Conservation (phyloP, 306 rosid species). For the Oemleria cerasiformis region DNA sequence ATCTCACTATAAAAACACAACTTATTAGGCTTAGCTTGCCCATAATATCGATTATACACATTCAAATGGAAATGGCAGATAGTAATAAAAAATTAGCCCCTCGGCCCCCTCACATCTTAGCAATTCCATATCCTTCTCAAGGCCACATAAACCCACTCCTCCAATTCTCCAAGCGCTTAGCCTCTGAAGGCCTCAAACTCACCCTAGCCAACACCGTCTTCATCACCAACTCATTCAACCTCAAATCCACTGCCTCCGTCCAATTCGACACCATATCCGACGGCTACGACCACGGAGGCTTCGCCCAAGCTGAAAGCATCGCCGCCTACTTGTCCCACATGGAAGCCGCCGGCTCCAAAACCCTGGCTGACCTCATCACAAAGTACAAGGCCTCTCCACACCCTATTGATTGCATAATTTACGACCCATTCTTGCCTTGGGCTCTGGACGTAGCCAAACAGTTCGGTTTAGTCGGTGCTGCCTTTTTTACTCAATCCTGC, state of each 20-base stretch:
- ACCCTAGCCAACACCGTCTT: constrained; percentile 52
- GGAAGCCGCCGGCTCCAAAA: constrained; percentile 37
- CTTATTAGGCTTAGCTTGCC: no score
- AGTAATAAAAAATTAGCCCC: no score
- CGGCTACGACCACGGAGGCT: constrained; percentile 63
- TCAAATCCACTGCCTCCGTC: constrained; percentile 21
- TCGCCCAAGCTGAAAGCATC: constrained; percentile 28
- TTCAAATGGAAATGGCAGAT: no score
- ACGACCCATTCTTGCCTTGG: constrained; percentile 52
- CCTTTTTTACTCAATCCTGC: constrained; percentile 60
- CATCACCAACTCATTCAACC: constrained; percentile 45
- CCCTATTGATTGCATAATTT: constrained; percentile 46
- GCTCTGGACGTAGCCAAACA: constrained; percentile 51
- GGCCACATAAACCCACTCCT: constrained; percentile 29
- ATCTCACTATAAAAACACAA: no score
- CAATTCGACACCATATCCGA: constrained; percentile 61
- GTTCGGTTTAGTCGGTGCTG: constrained; percentile 38
- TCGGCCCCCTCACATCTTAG: not conserved
- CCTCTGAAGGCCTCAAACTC: constrained; percentile 27
- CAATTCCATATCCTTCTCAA: constrained; percentile 17
- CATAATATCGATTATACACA: no score
- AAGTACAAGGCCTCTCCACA: constrained; percentile 24
- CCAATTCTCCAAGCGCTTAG: constrained; percentile 27
- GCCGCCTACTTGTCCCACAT: constrained; percentile 37
- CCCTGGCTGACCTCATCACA: constrained; percentile 40